These are phyloP conservation scores for Pseudocercospora crystallina DNA, from an alignment of 2,329 filamentous ascomycete genomes.

Conservation along the genomic window DNA sequence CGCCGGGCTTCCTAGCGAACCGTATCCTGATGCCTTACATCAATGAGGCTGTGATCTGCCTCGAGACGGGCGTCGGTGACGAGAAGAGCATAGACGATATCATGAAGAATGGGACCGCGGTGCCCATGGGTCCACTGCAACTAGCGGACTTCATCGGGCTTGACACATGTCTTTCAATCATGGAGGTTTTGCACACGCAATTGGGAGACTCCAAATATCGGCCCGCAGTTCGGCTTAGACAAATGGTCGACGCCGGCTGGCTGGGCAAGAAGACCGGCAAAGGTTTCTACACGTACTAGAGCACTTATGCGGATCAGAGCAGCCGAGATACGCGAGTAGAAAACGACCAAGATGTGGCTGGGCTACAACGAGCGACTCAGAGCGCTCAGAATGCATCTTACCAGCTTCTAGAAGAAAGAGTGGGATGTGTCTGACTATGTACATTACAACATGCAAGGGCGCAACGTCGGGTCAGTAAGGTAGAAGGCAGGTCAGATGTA, in stretches of 20 bases:
- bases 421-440: too few species aligned
- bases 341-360: neutral
- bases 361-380: neutral
- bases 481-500: too few species aligned
- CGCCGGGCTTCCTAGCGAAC: conserved; percentile 93
- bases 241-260: conserved; percentile 99
- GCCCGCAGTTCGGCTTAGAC: conserved; percentile 79
- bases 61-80: conserved; percentile 87
- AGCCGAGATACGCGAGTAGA: too few species aligned
- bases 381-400: neutral
- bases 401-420: neutral
- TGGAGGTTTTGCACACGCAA: conserved; percentile 89
- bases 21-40: conserved; percentile 99
- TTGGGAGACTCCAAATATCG: conserved; percentile 96
- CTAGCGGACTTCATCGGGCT: conserved; percentile 96
- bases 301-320: neutral
- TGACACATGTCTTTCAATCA: conserved; percentile 94
- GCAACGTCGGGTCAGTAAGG: too few species aligned
- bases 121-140: conserved; percentile 93
- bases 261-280: conserved; percentile 95
- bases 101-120: conserved; percentile 99
- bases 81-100: conserved; percentile 94
- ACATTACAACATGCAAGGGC: too few species aligned
- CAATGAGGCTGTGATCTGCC: conserved; percentile 94
- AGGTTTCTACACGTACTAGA: conserved; percentile 86